Percentiles rank a stretch among this genome's conserved stretches.
Evolutionary conservation across 2,329 filamentous ascomycete genomes (phyloP).

Genomic region (Purpureocillium lavendulum): DNA sequence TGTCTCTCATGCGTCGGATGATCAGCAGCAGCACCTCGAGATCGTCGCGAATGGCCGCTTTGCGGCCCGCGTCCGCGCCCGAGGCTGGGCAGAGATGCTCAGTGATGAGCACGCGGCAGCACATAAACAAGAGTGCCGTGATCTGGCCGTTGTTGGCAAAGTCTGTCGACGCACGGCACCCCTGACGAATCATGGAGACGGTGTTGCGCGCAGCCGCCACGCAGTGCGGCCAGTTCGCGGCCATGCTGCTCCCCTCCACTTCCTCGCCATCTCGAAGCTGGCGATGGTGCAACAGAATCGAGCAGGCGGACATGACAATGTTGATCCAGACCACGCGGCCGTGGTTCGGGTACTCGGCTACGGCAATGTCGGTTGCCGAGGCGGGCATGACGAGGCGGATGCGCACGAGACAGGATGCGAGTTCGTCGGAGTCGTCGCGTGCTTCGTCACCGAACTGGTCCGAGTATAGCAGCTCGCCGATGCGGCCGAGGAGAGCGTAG

Average conservation of each 20-base stretch:
- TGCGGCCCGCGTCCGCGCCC: not conserved
- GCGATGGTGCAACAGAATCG: conserved; percentile 14
- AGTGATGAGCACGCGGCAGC: conserved; percentile 9
- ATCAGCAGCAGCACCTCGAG: conserved; percentile 11
- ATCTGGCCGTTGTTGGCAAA: conserved; percentile 12
- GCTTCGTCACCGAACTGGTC: conserved; percentile 7
- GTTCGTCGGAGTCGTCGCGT: conserved; percentile 6
- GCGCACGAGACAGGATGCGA: conserved; percentile 8
- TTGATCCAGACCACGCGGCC: conserved; percentile 13
- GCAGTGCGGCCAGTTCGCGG: conserved; percentile 14
- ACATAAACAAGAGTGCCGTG: conserved; percentile 9
- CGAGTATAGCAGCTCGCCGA: conserved; percentile 11
- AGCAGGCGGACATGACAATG: conserved; percentile 8
- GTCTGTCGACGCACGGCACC: conserved; percentile 6
- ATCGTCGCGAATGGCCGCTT: conserved; percentile 11
- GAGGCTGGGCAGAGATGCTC: conserved; percentile 12
- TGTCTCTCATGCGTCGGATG: conserved; percentile 9
- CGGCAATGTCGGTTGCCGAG: conserved; percentile 12
- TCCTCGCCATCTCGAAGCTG: conserved; percentile 7
- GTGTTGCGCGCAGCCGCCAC: conserved; percentile 11
- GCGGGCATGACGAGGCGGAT: conserved; percentile 14
- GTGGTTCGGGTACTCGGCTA: conserved; percentile 9
- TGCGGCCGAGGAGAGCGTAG: conserved; percentile 12
- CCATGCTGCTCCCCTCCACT: conserved; percentile 1
- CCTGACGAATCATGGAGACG: conserved; percentile 11